phyloP scores from a whole-genome alignment of 2,329 filamentous ascomycete species.

The Akanthomyces muscarius region DNA sequence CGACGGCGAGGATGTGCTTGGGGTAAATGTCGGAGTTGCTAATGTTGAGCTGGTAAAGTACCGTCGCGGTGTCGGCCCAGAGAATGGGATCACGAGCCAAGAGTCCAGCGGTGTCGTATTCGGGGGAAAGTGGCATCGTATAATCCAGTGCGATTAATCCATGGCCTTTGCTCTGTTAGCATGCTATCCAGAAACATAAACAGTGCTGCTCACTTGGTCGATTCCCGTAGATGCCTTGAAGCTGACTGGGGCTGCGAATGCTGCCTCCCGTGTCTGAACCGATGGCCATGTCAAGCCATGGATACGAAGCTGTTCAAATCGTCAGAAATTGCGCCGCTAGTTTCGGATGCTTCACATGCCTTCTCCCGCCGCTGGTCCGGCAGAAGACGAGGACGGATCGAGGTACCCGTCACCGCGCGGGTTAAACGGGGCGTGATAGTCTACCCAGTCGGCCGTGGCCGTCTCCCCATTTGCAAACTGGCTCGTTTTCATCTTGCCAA shows the following conservation, averaged over 20 bases:
- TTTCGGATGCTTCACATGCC: neutral
- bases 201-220: conserved; percentile 30
- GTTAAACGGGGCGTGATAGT: conserved; percentile 38
- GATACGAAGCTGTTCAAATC: conserved; percentile 31
- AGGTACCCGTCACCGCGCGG: conserved; percentile 46
- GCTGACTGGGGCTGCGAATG: conserved; percentile 41
- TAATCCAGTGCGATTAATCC: conserved; percentile 35
- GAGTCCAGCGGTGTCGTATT: conserved; percentile 42
- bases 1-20: conserved; percentile 28
- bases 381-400: conserved; percentile 38
- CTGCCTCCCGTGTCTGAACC: conserved; percentile 44
- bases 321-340: neutral
- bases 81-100: conserved; percentile 34
- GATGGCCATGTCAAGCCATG: conserved; percentile 43
- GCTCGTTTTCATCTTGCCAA: conserved; percentile 44
- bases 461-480: conserved; percentile 40
- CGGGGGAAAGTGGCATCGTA: conserved; percentile 38
- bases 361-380: conserved; percentile 24
- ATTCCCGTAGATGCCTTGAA: conserved; percentile 44
- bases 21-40: conserved; percentile 28
- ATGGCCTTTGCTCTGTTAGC: conserved; percentile 21
- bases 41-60: conserved; percentile 32
- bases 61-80: conserved; percentile 31
- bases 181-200: neutral
- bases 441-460: conserved; percentile 44